Conservation (phyloP, 306 rosid species). For the Senna tora region DNA sequence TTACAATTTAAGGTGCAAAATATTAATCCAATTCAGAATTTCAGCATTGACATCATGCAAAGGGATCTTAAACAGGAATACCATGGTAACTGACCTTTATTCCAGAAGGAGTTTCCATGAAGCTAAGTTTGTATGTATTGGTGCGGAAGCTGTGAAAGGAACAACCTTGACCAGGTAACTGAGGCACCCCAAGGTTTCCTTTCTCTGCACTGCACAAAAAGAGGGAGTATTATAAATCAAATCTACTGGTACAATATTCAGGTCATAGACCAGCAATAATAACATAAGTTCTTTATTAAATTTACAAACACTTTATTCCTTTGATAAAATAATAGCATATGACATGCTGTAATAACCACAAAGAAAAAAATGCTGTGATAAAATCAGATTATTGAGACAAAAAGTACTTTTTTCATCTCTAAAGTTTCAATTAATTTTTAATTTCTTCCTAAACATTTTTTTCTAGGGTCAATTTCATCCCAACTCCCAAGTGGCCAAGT, state of each 20-base stretch:
- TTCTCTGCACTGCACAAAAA: slow-evolving; percentile 69
- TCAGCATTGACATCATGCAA: background rate
- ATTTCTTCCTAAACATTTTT: too few species aligned
- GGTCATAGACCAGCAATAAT: slow-evolving; percentile 14
- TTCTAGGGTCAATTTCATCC: too few species aligned
- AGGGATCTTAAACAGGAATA: slow-evolving; percentile 25
- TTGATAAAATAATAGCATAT: background rate
- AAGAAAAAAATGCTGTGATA: background rate
- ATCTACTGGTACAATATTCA: slow-evolving; percentile 24
- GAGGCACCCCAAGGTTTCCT: slow-evolving; percentile 96
- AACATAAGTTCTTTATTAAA: background rate
- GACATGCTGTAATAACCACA: background rate
- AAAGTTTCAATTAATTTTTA: too few species aligned
- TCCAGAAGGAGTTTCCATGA: slow-evolving; percentile 96
- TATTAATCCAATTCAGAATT: slow-evolving; percentile 15
- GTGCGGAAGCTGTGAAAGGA: slow-evolving; percentile 96
- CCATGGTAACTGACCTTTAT: slow-evolving; percentile 60
- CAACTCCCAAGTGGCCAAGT: too few species aligned
- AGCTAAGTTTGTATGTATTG: slow-evolving; percentile 90
- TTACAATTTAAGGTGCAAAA: slow-evolving; percentile 9
- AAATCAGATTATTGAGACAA: slow-evolving; percentile 19
- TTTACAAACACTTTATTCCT: background rate
- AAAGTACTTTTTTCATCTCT: too few species aligned
- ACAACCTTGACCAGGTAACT: slow-evolving; percentile 96
- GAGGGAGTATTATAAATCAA: background rate